A percentile compares a stretch with the other conserved stretches of the same genome.
Conservation (phyloP, 192 early-diverging fungal species). For the Pilaira anomala region DNA sequence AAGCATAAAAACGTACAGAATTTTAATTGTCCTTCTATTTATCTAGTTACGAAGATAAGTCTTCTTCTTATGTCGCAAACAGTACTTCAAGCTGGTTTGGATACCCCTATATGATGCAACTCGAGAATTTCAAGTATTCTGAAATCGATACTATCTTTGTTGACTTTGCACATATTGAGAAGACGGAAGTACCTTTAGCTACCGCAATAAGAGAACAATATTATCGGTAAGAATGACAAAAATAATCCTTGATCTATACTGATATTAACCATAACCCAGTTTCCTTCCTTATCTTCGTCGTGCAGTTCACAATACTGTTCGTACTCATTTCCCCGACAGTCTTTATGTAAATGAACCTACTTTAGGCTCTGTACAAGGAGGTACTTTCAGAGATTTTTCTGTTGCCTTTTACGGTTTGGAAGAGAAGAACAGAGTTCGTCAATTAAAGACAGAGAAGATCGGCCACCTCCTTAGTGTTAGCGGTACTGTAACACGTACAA, state of each 20-base stretch:
- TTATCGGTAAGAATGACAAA: slow-evolving; percentile 48
- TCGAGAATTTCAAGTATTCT: slow-evolving; percentile 52
- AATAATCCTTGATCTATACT: not conserved
- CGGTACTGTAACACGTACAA: slow-evolving; percentile 96
- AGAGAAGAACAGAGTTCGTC: slow-evolving; percentile 65
- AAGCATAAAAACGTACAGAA: not conserved
- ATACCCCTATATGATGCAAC: slow-evolving; percentile 67
- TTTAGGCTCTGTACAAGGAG: slow-evolving; percentile 39
- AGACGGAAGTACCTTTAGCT: slow-evolving; percentile 55
- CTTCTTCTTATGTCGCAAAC: slow-evolving; percentile 9
- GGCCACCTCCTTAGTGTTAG: slow-evolving; percentile 78
- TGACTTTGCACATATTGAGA: slow-evolving; percentile 62
- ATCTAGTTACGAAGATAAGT: slow-evolving; percentile 30
- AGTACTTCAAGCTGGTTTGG: slow-evolving; percentile 25
- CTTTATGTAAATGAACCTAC: slow-evolving; percentile 43
- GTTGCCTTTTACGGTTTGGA: slow-evolving; percentile 70
- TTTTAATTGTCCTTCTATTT: not conserved
- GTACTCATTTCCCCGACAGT: slow-evolving; percentile 64
- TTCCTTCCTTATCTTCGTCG: slow-evolving; percentile 83
- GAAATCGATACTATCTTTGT: slow-evolving; percentile 71
- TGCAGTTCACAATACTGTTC: slow-evolving; percentile 79
- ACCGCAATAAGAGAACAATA: slow-evolving; percentile 67
- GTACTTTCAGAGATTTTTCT: slow-evolving; percentile 65
- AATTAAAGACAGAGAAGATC: slow-evolving; percentile 77
- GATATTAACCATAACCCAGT: slow-evolving; percentile 18